Conservation (phyloP, 192 early-diverging fungal genomes). For the Podila epigama region DNA sequence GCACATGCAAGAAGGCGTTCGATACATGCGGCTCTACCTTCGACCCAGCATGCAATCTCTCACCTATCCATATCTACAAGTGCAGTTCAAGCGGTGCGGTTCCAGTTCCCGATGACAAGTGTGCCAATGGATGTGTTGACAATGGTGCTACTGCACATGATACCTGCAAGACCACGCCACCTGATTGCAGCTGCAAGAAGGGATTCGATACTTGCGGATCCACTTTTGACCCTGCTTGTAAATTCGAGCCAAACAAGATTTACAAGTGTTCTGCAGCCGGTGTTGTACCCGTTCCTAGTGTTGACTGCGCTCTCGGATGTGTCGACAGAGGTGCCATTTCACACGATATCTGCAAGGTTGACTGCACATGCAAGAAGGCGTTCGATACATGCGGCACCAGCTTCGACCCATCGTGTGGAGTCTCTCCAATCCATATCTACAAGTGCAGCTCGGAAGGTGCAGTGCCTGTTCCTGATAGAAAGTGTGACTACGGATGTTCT, state of each 20-base stretch:
- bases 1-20: too few species aligned
- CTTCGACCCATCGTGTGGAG: background rate
- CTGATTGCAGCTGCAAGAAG: background rate
- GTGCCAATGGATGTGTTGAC: too few species aligned
- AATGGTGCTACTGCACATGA: background rate
- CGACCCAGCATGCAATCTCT: too few species aligned
- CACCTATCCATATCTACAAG: too few species aligned
- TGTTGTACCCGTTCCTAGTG: background rate
- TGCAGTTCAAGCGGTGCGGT: too few species aligned
- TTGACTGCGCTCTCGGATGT: background rate
- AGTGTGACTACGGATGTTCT: background rate
- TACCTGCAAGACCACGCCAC: too few species aligned
- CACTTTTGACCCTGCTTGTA: background rate
- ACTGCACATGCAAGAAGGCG: background rate
- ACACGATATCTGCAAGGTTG: background rate
- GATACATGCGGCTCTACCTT: too few species aligned
- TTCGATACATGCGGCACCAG: background rate
- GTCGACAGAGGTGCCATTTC: background rate
- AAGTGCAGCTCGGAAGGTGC: background rate
- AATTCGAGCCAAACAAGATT: background rate
- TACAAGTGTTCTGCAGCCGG: background rate
- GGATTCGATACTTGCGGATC: background rate
- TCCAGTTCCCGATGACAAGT: too few species aligned
- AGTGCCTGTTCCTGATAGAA: background rate
- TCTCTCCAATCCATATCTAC: background rate